Percentiles rank a stretch among this genome's conserved stretches.
Evolutionary conservation across 179 eudicot genomes (phyloP).

Genomic region (Vitellaria paradoxa): DNA sequence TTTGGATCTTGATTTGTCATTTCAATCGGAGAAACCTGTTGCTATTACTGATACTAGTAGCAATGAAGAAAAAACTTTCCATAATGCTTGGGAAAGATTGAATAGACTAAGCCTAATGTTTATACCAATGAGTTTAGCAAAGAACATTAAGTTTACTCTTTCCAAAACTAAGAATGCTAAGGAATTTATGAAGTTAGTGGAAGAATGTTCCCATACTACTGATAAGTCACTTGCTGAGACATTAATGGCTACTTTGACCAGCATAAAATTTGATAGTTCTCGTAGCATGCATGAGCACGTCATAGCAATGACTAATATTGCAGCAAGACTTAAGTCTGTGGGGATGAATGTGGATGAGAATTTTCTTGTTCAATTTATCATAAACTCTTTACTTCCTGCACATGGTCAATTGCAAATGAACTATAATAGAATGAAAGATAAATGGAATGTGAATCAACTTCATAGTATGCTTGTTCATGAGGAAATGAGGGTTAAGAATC

Average conservation of each 20-base stretch:
- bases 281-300: conserved; percentile 21
- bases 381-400: conserved; percentile 8
- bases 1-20: background rate
- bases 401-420: conserved; percentile 16
- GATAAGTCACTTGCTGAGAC: conserved; percentile 25
- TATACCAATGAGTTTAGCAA: conserved; percentile 15
- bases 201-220: conserved; percentile 17
- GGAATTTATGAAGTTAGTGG: conserved; percentile 18
- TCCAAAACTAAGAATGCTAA: conserved; percentile 18
- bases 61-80: background rate
- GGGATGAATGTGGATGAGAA: conserved; percentile 25
- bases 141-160: background rate
- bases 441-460: conserved; percentile 14
- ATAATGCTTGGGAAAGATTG: conserved; percentile 12
- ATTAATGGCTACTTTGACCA: conserved; percentile 23
- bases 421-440: conserved; percentile 15
- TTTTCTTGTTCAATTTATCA: background rate
- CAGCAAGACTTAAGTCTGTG: conserved; percentile 14
- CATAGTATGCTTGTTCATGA: conserved; percentile 14
- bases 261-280: conserved; percentile 20
- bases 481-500: conserved; percentile 8
- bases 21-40: background rate
- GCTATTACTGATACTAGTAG: background rate
- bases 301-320: conserved; percentile 17
- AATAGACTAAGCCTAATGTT: conserved; percentile 18